Evolutionary conservation across 352 stramenopile species (phyloP).

Genomic region (Phytophthora melonis): DNA sequence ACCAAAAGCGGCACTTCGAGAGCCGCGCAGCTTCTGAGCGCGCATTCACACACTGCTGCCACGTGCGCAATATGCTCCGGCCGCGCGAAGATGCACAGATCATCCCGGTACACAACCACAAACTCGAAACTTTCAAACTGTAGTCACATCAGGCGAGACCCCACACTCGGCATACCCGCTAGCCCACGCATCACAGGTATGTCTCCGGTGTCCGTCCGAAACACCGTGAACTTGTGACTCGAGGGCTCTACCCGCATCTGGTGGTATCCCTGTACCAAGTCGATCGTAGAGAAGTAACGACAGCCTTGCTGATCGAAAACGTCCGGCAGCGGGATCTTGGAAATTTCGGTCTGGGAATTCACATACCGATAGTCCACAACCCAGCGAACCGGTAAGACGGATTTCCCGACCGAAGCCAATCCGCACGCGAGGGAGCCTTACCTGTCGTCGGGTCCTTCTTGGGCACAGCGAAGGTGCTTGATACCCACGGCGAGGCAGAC

Average conservation of each 20-base stretch:
- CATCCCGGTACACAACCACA: slow-evolving; percentile 44
- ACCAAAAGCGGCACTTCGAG: slow-evolving; percentile 35
- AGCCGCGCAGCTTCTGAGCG: slow-evolving; percentile 25
- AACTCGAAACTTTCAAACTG: slow-evolving; percentile 39
- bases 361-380: slow-evolving; percentile 32
- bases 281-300: slow-evolving; percentile 23
- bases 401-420: slow-evolving; percentile 15
- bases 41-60: slow-evolving; percentile 34
- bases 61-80: slow-evolving; percentile 34
- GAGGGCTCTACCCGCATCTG: slow-evolving; percentile 29
- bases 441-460: slow-evolving; percentile 18
- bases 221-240: slow-evolving; percentile 38
- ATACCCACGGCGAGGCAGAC: slow-evolving; percentile 18
- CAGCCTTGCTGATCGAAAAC: slow-evolving; percentile 16
- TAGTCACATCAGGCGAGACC: slow-evolving; percentile 44
- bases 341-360: slow-evolving; percentile 15
- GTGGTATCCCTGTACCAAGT: slow-evolving; percentile 45
- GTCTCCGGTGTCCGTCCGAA: slow-evolving; percentile 42
- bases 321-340: slow-evolving; percentile 21
- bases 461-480: slow-evolving; percentile 27
- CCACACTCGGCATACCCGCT: slow-evolving; percentile 48
- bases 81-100: slow-evolving; percentile 38
- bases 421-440: background rate
- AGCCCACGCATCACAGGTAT: slow-evolving; percentile 48
- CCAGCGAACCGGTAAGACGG: slow-evolving; percentile 17